These are phyloP conservation scores for Solanum hybrid DNA, from an alignment of 305 asterid genomes.

Conservation along the genomic window DNA sequence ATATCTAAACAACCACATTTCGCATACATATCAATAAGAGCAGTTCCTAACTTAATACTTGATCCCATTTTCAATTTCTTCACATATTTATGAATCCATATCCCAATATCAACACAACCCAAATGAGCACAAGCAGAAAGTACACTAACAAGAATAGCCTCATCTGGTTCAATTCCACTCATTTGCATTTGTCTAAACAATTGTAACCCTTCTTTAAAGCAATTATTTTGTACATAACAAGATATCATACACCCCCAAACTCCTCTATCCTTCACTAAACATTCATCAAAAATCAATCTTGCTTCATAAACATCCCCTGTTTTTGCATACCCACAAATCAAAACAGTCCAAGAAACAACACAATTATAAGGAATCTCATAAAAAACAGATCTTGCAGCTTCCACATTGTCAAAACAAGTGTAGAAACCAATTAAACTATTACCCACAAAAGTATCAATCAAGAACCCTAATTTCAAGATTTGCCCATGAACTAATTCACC, in stretches of 20 bases:
- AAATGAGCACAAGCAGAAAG: constrained; percentile 65
- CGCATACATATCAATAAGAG: constrained; percentile 57
- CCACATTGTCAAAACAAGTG: constrained; percentile 42
- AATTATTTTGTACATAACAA: constrained; percentile 61
- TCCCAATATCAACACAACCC: constrained; percentile 62
- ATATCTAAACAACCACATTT: constrained; percentile 59
- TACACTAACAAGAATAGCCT: constrained; percentile 48
- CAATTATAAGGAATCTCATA: constrained; percentile 40
- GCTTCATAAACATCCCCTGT: constrained; percentile 48
- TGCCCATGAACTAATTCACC: constrained; percentile 49
- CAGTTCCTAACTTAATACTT: constrained; percentile 45
- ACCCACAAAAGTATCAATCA: constrained; percentile 39
- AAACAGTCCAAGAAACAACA: constrained; percentile 59
- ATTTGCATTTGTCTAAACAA: constrained; percentile 61
- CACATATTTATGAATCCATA: constrained; percentile 55
- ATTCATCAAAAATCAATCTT: constrained; percentile 52
- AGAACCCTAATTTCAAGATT: constrained; percentile 38
- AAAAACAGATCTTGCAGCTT: constrained; percentile 42
- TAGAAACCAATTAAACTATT: constrained; percentile 45
- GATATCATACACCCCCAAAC: constrained; percentile 77
- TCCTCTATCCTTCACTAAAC: constrained; percentile 49
- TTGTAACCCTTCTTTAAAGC: constrained; percentile 60
- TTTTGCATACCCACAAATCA: constrained; percentile 51
- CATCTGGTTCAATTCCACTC: constrained; percentile 55
- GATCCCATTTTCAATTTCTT: constrained; percentile 18